Evolutionary conservation across 169 alveolate genomes (phyloP), one percentile per base, ranked within the genome.

Genomic region (Plasmodium malariae): DNA sequence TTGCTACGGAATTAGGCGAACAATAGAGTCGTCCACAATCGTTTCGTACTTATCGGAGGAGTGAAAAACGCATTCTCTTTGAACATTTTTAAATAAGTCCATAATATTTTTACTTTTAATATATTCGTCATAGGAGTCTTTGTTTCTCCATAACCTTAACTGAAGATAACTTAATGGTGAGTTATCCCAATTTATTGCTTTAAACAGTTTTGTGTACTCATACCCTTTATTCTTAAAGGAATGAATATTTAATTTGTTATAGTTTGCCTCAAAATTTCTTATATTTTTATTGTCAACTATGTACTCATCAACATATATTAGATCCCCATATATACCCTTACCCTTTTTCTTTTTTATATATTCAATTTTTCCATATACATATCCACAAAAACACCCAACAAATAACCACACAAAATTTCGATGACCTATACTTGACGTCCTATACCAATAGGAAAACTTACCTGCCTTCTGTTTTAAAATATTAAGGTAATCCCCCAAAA

Each of bases 291-390:
- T 19, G 26, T 76, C 70, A 11, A 92, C 93, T 40, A 69, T 87
- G 55, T 89, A 94, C 21, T 89, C 95, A 37, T 76, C 95, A 17
- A 94, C 72, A 48, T 49, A 72, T 48, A 90, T 94, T 54, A 92
- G 60, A 71, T 94, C 93, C 14, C 89, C 93, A 87, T 94, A 91
- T 74, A 94, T 87, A n/a, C 94, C 96, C 54, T 95, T 95, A 37
- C 85, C 74, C 17, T 76, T 93, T 14, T 80, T 74, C 19, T 95
- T 76, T 21, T 87, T 68, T 7, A 59, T 48, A 43, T 92, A 88
- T 51, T 54, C 78, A 11, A 60, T 49, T 14, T 37, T 71, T 21
- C 96, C 96, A 26, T 86, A 87, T 36, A 92, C 69, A n/a, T 91
- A 74, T 24, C 96, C 96, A 60, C 93, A 88, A n/a, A 76, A 49